Base-by-base conservation (phyloP, 805 yeast species). In the Starmerella davenportii region DNA sequence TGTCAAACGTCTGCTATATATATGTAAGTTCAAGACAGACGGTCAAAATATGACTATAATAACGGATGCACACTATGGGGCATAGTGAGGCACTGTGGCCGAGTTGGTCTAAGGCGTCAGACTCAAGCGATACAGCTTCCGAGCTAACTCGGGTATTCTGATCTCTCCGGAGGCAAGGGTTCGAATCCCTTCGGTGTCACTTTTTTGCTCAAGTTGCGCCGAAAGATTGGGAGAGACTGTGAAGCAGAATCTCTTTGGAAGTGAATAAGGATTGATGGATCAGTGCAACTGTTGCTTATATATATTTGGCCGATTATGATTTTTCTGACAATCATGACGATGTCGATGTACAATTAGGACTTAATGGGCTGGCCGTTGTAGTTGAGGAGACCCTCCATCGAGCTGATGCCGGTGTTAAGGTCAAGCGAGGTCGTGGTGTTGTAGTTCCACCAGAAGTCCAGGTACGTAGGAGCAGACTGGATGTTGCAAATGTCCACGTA, bases 371-470 rank as follows among this genome's bases (percentile, higher is more conserved):
- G 19, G 16, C 45, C 51, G 17, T 45, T 14, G 27, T 36, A 29
- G 24, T 33, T 35, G 17, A 47, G 41, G 16, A 41, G 39, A 21
- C 44, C 48, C 15, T 36, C 44, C 38, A 41, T 45, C 41, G 23
- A 37, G 9, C 47, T 40, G 8, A 48, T 29, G 14, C 29, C 37
- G 31, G 28, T 34, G 28, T 38, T 21, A 30, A 34, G 34, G 38
- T 40, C 28, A 35, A 43, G 35, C 11, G 20, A 40, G 33, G 33
- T 49, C 34, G 53, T 47, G 19, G 37, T 36, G 41, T 50, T 50
- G 47, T 47, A 51, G 44, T 49, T 36, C 55, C 55, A 51, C 48
- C 39, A 51, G 42, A 49, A 47, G 35, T 34, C 34, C n/a, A 52
- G 37, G 37, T 44, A 37, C 23, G 37, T 38, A 13, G 56, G 55